phyloP scores from a whole-genome alignment of 306 rosid species.

The Glycyrrhiza uralensis region DNA sequence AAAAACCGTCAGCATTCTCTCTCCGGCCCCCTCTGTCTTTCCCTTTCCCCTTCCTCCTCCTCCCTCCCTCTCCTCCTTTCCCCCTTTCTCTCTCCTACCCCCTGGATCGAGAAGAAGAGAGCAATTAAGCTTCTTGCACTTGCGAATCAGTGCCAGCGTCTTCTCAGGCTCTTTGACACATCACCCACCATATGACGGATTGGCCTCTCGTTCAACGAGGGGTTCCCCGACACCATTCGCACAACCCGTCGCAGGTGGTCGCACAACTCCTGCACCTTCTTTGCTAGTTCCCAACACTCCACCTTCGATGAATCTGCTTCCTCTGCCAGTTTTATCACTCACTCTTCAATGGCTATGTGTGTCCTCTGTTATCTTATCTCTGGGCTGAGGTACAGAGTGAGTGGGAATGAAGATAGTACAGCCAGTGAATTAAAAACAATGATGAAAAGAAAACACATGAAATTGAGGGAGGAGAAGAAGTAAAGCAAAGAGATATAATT shows the following conservation, averaged over 20 bases:
- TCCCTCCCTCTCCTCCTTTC: too few relatives aligned
- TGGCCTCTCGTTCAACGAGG: constrained; percentile 66
- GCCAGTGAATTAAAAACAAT: background rate
- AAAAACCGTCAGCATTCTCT: too few relatives aligned
- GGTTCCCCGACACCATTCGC: constrained; percentile 42
- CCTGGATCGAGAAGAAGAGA: too few relatives aligned
- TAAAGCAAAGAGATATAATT: background rate
- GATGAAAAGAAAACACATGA: background rate
- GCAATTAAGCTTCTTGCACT: constrained; percentile 55
- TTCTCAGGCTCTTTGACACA: constrained; percentile 57
- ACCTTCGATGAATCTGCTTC: constrained; percentile 63
- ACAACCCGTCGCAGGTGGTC: constrained; percentile 61
- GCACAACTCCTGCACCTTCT: constrained; percentile 56
- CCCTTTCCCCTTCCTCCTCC: too few relatives aligned
- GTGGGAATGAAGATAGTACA: background rate
- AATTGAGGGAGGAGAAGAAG: background rate
- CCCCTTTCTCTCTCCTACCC: too few relatives aligned
- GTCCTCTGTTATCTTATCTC: background rate
- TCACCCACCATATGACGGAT: constrained; percentile 65
- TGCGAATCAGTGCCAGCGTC: constrained; percentile 52
- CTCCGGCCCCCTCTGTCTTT: too few relatives aligned
- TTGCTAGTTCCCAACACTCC: constrained; percentile 58
- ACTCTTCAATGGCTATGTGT: constrained; percentile 58
- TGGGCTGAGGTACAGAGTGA: background rate
- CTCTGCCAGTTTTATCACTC: constrained; percentile 58